Base-by-base conservation (phyloP, 306 rosid genomes). In the Fragaria nilgerrensis region DNA sequence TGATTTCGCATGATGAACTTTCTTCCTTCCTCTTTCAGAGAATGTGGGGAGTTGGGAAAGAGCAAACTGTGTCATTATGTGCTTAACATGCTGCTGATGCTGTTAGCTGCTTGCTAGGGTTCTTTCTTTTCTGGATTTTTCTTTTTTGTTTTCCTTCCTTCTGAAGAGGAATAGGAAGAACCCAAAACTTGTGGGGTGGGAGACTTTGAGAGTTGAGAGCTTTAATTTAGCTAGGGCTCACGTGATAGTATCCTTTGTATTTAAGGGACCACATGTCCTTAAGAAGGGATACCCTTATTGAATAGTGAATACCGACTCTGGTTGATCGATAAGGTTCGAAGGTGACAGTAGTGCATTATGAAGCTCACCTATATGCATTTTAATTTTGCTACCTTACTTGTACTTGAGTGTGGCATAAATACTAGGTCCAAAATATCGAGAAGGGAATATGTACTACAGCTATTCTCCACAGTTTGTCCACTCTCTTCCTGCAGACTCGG, bases 1-100 rank as follows among this genome's bases (percentile, higher is more conserved):
- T 91, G 80, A 91, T 89, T 87, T 87, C 79, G 84, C 89, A 83
- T 77, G 78, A 82, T 62, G 45, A 15, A 17, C n/a, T 2, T 36
- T 39, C 68, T 9, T 64, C 13, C 84, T 77, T 77, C 76, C 59
- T 64, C 70, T 52, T 73, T 77, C 82, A 79, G 78, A 56, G 85
- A 86, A 79, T 82, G 84, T 82, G 86, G 81, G 82, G 55, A 76
- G 77, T 62, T 80, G 72, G 75, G 85, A 84, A 88, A 84, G 69
- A 63, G 56, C 79, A 55, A 41, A 22, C 67, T 49, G 44, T 74
- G 47, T 70, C 73, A 81, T 76, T 72, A 23, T 71, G 49, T 72
- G 77, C 74, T 39, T 34, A 70, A 70, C 49, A 44, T 66, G 70
- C 55, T 58, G 7, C 22, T 55, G 10, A 5, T 50, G 58, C 58